phyloP scores from a whole-genome alignment of 2,329 filamentous ascomycete species.

The Tolypocladium tropicale region DNA sequence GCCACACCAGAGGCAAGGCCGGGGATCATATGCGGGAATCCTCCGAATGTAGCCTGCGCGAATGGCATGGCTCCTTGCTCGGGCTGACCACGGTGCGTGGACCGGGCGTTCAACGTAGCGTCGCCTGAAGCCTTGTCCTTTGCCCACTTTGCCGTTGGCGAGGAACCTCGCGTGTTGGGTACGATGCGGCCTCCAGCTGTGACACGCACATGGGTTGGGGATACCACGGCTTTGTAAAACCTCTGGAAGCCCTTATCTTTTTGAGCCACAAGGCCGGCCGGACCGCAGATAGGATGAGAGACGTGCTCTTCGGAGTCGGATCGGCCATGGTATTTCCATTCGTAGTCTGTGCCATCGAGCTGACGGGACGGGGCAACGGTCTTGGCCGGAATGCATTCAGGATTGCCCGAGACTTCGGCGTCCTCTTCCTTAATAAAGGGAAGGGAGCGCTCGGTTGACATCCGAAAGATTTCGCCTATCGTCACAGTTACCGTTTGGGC shows the following conservation, averaged over 20 bases:
- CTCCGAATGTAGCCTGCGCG: constrained; percentile 16
- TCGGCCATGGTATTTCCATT: constrained; percentile 36
- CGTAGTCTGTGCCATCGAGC: constrained; percentile 29
- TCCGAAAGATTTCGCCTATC: constrained; percentile 21
- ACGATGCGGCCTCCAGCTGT: constrained; percentile 59
- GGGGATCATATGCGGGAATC: constrained; percentile 20
- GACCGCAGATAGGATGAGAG: constrained; percentile 41
- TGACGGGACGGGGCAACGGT: constrained; percentile 15
- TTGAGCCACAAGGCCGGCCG: constrained; percentile 41
- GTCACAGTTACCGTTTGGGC: neutral
- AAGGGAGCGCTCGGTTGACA: constrained; percentile 14
- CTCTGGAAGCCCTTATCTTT: constrained; percentile 55
- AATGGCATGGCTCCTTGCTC: constrained; percentile 13
- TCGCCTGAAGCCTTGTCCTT: constrained; percentile 27
- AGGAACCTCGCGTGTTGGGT: constrained; percentile 48
- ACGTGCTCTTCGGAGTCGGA: constrained; percentile 30
- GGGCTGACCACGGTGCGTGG: constrained; percentile 4
- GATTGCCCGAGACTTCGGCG: constrained; percentile 2
- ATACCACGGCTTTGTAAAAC: constrained; percentile 59
- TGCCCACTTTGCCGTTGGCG: constrained; percentile 40
- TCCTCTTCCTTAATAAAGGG: constrained; percentile 21
- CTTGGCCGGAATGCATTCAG: constrained; percentile 4
- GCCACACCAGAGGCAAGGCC: constrained; percentile 19
- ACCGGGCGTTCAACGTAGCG: neutral
- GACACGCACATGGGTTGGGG: constrained; percentile 55